phyloP scores from a whole-genome alignment of 345 rosid genomes.

The Rhodamnia rubescens region DNA sequence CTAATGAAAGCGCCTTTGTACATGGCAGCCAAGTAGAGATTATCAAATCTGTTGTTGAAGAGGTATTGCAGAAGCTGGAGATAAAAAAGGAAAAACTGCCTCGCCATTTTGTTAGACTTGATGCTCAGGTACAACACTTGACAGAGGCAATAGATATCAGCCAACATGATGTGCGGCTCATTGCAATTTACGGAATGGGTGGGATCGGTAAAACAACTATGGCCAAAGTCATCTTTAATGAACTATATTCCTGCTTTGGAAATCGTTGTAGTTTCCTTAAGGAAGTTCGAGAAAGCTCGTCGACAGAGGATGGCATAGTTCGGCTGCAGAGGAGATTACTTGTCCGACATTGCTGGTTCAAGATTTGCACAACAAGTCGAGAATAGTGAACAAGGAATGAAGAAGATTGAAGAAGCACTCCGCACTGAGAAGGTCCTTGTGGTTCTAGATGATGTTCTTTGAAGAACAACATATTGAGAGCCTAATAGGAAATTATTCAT shows the following conservation, averaged over 20 bases:
- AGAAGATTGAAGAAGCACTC: accelerated
- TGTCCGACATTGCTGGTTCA: not conserved
- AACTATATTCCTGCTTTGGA: not conserved
- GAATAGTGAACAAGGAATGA: not conserved
- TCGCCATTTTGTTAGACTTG: not conserved
- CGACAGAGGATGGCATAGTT: not conserved
- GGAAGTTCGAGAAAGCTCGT: not conserved
- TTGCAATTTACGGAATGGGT: not conserved
- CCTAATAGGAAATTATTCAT: not conserved
- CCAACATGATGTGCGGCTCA: accelerated
- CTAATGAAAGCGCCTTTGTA: too few relatives aligned
- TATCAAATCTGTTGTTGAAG: not conserved
- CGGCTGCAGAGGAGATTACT: not conserved
- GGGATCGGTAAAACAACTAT: not conserved
- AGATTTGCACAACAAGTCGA: accelerated
- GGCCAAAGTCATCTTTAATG: not conserved
- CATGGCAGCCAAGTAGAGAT: not conserved
- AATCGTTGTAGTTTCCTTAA: not conserved
- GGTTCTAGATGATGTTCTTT: not conserved
- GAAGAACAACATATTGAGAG: accelerated
- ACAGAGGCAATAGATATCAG: not conserved
- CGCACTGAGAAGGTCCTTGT: not conserved
- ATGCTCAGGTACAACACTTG: not conserved
- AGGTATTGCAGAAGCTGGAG: not conserved
- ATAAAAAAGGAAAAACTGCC: too few relatives aligned